Base-by-base conservation (phyloP, 2,329 filamentous ascomycete genomes). In the Byssoonygena ceratinophila region DNA sequence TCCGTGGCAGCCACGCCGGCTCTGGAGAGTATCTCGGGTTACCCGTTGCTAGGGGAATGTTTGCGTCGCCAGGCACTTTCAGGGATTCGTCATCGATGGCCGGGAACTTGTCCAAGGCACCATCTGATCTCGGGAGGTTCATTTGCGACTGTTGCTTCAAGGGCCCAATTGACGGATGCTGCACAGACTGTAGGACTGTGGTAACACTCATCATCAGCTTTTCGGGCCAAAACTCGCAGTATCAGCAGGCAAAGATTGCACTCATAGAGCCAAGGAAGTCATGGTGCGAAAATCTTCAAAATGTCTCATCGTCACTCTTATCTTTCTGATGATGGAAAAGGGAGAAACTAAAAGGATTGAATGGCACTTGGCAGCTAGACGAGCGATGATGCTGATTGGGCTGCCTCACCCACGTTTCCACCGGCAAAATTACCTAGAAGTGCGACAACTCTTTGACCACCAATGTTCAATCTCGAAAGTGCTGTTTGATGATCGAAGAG, bases 1-100 rank as follows among this genome's bases (percentile, higher is more conserved):
- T 79, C 41, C 79, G 75, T 37, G 78, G 73, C 51, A 80, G 77
- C 83, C 83, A 87, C 59, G 76, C 73, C 57, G 83, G 78, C 48
- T 62, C 65, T 1, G 61, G 59, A 46, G 63, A 57, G 60, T 68
- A 65, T 56, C 60, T 67, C 37, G 64, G 48, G 2, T 65, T 60
- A 46, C 59, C 51, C 51, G 55, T 60, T 44, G 59, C 54, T 32
- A 59, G 59, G 44, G 58, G 52, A 29, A 61, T 60, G 47, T 58
- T 58, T 46, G 61, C 50, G 46, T 66, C 63, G 34, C 59, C 47
- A 44, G 31, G 54, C 44, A 55, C 53, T 31, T 68, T 65, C 22
- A 63, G 57, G 48, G 61, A 57, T 45, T 71, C 66, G 56, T 71
- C 68, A 54, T 69, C 61, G 48, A 70, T 70, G 1, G 66, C 63